phyloP scores from a whole-genome alignment of 306 rosid genomes.

The Albizia julibrissin region DNA sequence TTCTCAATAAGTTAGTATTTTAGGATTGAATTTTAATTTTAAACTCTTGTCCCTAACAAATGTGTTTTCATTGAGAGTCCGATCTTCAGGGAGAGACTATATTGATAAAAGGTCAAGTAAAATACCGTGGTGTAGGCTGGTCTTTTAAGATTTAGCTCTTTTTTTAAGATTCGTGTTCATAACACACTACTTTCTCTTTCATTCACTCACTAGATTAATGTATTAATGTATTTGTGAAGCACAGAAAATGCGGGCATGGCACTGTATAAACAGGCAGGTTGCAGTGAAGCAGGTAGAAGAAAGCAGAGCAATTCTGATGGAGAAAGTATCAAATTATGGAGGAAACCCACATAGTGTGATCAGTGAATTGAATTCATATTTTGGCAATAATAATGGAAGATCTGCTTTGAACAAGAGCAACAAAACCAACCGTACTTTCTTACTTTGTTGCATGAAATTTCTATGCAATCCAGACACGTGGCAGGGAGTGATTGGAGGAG shows the following conservation, averaged over 20 bases:
- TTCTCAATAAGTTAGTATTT: no score
- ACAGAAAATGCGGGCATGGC: conserved; percentile 38
- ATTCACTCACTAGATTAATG: not conserved
- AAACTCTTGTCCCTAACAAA: no score
- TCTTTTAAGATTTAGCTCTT: no score
- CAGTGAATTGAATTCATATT: conserved; percentile 32
- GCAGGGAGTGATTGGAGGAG: conserved; percentile 26
- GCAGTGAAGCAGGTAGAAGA: conserved; percentile 36
- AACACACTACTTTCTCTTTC: not conserved
- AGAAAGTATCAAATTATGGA: conserved; percentile 26
- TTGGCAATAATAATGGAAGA: conserved; percentile 25
- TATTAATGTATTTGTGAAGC: not conserved
- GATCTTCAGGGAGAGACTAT: no score
- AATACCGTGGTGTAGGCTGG: no score
- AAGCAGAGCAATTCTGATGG: conserved; percentile 31
- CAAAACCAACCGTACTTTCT: conserved; percentile 8
- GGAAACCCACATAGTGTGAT: conserved; percentile 39
- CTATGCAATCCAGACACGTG: conserved; percentile 13
- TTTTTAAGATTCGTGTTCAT: not conserved
- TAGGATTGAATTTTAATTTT: no score
- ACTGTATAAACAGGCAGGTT: conserved; percentile 26
- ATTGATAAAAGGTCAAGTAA: no score
- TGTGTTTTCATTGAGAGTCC: no score
- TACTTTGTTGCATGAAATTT: not conserved
- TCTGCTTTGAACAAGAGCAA: not conserved